Conservation (phyloP, 2,329 filamentous ascomycete species). For the Mycocentrospora acerina region DNA sequence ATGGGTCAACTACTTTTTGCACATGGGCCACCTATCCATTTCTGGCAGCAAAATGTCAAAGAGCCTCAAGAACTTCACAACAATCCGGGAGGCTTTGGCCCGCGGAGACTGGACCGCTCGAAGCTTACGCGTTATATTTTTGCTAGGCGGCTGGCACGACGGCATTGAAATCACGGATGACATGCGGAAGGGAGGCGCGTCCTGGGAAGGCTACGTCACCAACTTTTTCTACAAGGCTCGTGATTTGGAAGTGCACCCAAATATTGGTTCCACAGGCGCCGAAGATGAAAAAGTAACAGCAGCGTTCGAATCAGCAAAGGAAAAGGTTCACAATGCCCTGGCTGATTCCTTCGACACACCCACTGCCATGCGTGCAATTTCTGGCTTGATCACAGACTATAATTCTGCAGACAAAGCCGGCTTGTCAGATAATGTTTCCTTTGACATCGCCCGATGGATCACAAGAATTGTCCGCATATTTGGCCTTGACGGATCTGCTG, state of each 20-base stretch:
- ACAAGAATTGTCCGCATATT: conserved; percentile 83
- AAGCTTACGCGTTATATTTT: conserved; percentile 79
- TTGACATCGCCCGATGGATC: conserved; percentile 70
- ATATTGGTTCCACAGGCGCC: conserved; percentile 27
- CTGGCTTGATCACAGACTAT: conserved; percentile 74
- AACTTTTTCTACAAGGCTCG: conserved; percentile 65
- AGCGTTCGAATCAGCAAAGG: conserved; percentile 57
- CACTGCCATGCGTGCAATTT: conserved; percentile 73
- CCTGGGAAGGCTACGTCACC: conserved; percentile 79
- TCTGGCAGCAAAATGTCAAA: conserved; percentile 95
- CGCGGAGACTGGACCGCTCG: conserved; percentile 73
- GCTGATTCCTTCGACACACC: conserved; percentile 88
- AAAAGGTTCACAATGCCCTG: conserved; percentile 65
- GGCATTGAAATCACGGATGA: conserved; percentile 88
- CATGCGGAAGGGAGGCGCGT: conserved; percentile 70
- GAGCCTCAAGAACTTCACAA: conserved; percentile 92
- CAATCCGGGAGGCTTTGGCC: conserved; percentile 78
- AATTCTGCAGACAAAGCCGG: conserved; percentile 56
- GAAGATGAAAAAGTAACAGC: conserved; percentile 48
- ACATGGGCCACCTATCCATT: conserved; percentile 92
- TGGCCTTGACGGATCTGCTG: conserved; percentile 67
- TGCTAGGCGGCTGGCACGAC: conserved; percentile 87
- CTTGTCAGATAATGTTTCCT: conserved; percentile 50
- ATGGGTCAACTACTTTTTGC: conserved; percentile 95
- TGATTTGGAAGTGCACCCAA: conserved; percentile 48